Base-by-base conservation (phyloP, 352 stramenopile genomes). In the Globisporangium echinulatum region DNA sequence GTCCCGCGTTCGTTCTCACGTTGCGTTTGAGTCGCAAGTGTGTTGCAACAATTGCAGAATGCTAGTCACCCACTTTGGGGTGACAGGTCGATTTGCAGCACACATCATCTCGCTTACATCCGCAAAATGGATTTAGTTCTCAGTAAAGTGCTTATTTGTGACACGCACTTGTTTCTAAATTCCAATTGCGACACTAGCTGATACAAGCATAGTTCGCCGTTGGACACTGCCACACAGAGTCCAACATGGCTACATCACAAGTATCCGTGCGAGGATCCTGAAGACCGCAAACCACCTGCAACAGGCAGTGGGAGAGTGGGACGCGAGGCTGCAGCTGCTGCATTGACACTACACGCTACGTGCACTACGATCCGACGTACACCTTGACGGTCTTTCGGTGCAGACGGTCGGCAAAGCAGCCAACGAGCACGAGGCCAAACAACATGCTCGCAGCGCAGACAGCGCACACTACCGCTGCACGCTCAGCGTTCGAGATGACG, bases 381-480 rank as follows among this genome's bases (percentile, higher is more conserved):
- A 89, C 67, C 63, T 87, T 89, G 33, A 85, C 67, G 19, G 77
- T 58, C 49, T 82, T 86, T 33, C 68, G 65, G 7, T 74, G 68
- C 48, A 87, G 70, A 38, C 77, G 67, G 54, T 42, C 69, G 40
- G 74, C 69, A 49, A 89, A 89, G 58, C 65, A 70, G 39, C 65
- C 59, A 4, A 66, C 56, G 57, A 62, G 82, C 1, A 85, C 25
- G 1, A 79, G 42, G 0, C 73, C 69, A 2, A 87, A 7, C 0
- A 87, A 42, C 15, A 76, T 60, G 7, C 56, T 36, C 0, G 61
- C 49, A 2, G 67, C 55, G 49, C 67, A 77, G 15, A 70, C 56
- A 13, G 59, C 58, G 25, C 69, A 74, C 17, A 46, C 64, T 13
- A 87, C 64, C 15, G 58, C 67, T 1, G 70, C 75, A 11, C 60